Evolutionary conservation across 257 asterid genomes (phyloP).

Genomic region (Solanum clarkiae): DNA sequence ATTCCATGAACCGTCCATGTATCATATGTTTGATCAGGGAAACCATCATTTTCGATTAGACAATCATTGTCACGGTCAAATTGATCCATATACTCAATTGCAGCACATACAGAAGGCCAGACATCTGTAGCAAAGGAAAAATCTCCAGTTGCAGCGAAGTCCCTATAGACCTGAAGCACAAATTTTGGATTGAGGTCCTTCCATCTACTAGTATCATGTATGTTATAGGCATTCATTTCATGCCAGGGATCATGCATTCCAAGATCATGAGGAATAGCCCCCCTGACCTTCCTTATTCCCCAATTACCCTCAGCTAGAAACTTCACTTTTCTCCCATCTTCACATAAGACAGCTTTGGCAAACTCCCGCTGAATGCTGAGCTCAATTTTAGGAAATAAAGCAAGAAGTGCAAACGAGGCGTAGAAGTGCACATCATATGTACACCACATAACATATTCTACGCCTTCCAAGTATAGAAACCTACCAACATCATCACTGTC

Average conservation of each 20-base stretch:
- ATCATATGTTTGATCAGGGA: conserved; percentile 95
- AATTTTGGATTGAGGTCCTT: conserved; percentile 92
- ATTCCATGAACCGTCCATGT: conserved; percentile 96
- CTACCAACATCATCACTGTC: conserved; percentile 62
- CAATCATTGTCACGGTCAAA: conserved; percentile 82
- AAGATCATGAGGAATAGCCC: conserved; percentile 95
- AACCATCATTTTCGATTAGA: conserved; percentile 87
- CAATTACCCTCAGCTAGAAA: conserved; percentile 79
- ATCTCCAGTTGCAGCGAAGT: conserved; percentile 86
- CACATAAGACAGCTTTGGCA: conserved; percentile 73
- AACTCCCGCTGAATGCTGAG: conserved; percentile 93
- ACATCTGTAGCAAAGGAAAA: conserved; percentile 75
- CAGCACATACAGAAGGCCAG: conserved; percentile 95
- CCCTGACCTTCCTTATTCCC: conserved; percentile 86
- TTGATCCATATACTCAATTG: conserved; percentile 96
- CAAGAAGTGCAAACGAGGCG: conserved; percentile 96
- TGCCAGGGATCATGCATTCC: conserved; percentile 99
- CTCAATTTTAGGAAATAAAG: conserved; percentile 86
- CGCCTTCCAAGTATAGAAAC: conserved; percentile 89
- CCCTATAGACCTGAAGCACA: conserved; percentile 90
- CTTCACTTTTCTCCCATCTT: conserved; percentile 73
- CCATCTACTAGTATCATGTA: conserved; percentile 94
- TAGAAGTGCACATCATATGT: conserved; percentile 97
- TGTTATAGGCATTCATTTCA: conserved; percentile 97
- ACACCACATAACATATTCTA: conserved; percentile 98